Conservation (phyloP, 2,329 filamentous ascomycete species). For the Nannizziopsis barbatae region DNA sequence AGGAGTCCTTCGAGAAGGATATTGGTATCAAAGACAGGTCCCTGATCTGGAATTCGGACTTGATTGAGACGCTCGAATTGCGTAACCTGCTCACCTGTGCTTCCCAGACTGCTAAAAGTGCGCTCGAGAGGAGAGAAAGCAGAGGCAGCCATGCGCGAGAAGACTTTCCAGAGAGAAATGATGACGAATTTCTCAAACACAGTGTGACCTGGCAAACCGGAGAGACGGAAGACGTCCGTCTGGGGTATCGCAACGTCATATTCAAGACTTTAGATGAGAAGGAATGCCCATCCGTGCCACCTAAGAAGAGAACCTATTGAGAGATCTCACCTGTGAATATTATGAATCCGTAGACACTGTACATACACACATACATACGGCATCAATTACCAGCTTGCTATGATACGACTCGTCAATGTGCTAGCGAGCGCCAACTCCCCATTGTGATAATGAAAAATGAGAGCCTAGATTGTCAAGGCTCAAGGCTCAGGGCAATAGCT, state of each 20-base stretch:
- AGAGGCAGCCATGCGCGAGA: conserved; percentile 78
- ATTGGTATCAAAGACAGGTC: conserved; percentile 85
- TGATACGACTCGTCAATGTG: too few species aligned
- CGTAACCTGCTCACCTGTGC: conserved; percentile 81
- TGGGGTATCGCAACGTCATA: conserved; percentile 33
- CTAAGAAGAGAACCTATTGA: conserved; percentile 29
- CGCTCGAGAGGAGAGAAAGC: conserved; percentile 76
- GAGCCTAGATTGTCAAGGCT: too few species aligned
- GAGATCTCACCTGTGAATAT: neutral
- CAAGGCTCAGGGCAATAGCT: too few species aligned
- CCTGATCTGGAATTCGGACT: conserved; percentile 96
- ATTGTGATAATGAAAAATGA: too few species aligned
- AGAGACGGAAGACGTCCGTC: conserved; percentile 30
- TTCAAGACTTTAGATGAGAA: conserved; percentile 36
- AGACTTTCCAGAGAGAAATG: conserved; percentile 75
- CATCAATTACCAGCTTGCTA: too few species aligned
- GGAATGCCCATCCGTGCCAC: conserved; percentile 32
- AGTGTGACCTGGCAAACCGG: conserved; percentile 37
- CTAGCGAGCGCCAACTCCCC: too few species aligned
- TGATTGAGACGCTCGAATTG: conserved; percentile 81
- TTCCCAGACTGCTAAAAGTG: conserved; percentile 66
- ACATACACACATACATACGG: too few species aligned
- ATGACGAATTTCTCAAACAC: conserved; percentile 42
- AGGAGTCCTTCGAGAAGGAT: conserved; percentile 55
- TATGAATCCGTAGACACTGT: too few species aligned